phyloP scores from a whole-genome alignment of 345 rosid species.

The Citrus mangshanensis region DNA sequence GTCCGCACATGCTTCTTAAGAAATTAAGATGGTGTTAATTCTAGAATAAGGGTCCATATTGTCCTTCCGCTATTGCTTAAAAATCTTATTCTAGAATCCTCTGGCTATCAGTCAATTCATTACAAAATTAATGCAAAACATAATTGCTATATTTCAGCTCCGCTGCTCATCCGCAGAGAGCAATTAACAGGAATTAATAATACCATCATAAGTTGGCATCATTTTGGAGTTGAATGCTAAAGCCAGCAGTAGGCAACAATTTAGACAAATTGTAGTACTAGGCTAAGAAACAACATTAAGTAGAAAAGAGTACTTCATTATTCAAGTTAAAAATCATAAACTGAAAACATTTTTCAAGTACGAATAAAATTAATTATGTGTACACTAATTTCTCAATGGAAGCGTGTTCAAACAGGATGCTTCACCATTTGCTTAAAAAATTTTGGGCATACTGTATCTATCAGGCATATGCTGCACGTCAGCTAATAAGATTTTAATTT shows the following conservation, averaged over 20 bases:
- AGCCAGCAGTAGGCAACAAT: too few relatives aligned
- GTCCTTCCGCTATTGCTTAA: too few relatives aligned
- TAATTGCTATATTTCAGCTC: neutral
- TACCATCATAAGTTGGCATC: too few relatives aligned
- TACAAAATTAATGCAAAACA: neutral
- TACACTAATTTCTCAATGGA: neutral
- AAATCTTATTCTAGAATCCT: neutral
- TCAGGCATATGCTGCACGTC: neutral
- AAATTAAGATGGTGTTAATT: too few relatives aligned
- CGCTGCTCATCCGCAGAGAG: neutral
- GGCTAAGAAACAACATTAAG: neutral
- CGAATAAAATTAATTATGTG: neutral
- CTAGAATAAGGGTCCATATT: too few relatives aligned
- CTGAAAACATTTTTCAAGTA: neutral
- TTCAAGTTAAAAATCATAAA: neutral
- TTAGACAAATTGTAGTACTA: too few relatives aligned
- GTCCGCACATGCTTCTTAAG: neutral
- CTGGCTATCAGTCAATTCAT: neutral
- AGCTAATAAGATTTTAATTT: neutral
- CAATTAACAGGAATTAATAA: neutral
- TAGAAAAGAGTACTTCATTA: neutral
- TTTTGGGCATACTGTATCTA: too few relatives aligned
- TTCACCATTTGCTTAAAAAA: neutral
- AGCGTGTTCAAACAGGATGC: neutral
- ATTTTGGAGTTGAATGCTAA: too few relatives aligned